Evolutionary conservation across 768 basidiomycete species (phyloP).

Genomic region (Lentinus tigrinus): DNA sequence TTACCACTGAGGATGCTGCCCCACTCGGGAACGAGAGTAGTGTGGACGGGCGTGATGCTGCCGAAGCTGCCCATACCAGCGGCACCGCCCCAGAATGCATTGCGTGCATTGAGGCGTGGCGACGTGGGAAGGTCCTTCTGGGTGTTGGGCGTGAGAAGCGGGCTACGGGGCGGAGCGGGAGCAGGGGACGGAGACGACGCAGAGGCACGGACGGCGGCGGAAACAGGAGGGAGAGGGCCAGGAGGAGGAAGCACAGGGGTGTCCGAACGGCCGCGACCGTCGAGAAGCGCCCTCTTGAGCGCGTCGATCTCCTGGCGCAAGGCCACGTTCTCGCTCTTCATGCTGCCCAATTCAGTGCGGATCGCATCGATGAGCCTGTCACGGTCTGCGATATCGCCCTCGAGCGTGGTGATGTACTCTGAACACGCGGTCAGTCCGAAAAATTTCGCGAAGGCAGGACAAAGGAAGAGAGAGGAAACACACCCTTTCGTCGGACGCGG

Average conservation of each 20-base stretch:
- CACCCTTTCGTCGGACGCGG: constrained; percentile 90
- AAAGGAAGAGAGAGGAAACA: constrained; percentile 14
- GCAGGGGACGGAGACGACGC: constrained; percentile 19
- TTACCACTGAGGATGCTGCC: constrained; percentile 32
- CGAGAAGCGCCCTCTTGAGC: constrained; percentile 73
- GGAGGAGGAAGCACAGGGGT: constrained; percentile 46
- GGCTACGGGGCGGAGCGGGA: constrained; percentile 22
- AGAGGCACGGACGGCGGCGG: constrained; percentile 25
- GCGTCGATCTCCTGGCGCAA: constrained; percentile 74
- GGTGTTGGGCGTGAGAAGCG: constrained; percentile 62
- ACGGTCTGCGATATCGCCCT: constrained; percentile 89
- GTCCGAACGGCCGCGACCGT: constrained; percentile 49
- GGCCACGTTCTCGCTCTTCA: constrained; percentile 79
- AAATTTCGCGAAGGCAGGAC: constrained; percentile 1
- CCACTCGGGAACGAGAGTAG: constrained; percentile 74
- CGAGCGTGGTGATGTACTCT: constrained; percentile 95
- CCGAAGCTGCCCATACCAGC: constrained; percentile 43
- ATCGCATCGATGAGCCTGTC: constrained; percentile 89
- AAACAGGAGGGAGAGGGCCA: constrained; percentile 34
- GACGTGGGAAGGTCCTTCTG: constrained; percentile 75
- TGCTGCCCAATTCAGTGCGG: constrained; percentile 76
- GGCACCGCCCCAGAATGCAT: constrained; percentile 83
- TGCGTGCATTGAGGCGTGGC: constrained; percentile 48
- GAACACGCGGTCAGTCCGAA: constrained; percentile 8
- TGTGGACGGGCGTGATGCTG: constrained; percentile 82